Conservation (phyloP, 768 basidiomycete species). For the Termitomyces sp. region DNA sequence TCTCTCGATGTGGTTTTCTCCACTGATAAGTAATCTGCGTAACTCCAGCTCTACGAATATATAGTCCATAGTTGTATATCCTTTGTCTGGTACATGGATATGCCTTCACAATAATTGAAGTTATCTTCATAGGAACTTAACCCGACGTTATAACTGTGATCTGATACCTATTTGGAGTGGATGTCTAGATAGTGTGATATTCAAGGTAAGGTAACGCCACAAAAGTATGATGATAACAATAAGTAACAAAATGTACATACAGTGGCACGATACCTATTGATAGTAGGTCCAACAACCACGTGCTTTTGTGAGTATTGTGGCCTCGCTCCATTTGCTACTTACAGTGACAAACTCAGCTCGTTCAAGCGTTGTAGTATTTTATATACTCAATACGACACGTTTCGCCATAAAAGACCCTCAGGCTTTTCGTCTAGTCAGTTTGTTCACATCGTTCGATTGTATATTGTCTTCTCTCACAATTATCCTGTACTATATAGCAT, state of each 20-base stretch:
- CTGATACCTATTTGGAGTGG: too few species aligned
- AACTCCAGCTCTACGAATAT: not conserved
- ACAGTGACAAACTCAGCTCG: not conserved
- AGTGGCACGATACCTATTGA: not conserved
- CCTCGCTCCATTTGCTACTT: not conserved
- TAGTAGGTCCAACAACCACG: not conserved
- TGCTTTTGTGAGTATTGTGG: not conserved
- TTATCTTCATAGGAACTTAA: not conserved
- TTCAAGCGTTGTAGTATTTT: not conserved
- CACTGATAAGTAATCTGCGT: not conserved
- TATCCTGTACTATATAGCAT: too few species aligned
- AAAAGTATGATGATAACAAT: not conserved
- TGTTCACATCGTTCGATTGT: too few species aligned
- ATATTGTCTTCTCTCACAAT: too few species aligned
- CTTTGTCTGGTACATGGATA: not conserved
- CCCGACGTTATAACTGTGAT: too few species aligned
- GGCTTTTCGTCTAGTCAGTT: too few species aligned
- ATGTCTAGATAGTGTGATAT: too few species aligned
- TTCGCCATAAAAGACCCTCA: too few species aligned
- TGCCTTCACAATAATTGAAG: not conserved
- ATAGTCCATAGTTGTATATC: not conserved
- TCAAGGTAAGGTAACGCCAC: not conserved
- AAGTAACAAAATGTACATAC: not conserved
- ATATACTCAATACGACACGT: not conserved
- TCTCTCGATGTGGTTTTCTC: slow-evolving; percentile 16